A percentile compares a stretch with the other conserved stretches of the same genome.
Conservation (phyloP, 2,329 filamentous ascomycete genomes). For the Talaromyces sp. region DNA sequence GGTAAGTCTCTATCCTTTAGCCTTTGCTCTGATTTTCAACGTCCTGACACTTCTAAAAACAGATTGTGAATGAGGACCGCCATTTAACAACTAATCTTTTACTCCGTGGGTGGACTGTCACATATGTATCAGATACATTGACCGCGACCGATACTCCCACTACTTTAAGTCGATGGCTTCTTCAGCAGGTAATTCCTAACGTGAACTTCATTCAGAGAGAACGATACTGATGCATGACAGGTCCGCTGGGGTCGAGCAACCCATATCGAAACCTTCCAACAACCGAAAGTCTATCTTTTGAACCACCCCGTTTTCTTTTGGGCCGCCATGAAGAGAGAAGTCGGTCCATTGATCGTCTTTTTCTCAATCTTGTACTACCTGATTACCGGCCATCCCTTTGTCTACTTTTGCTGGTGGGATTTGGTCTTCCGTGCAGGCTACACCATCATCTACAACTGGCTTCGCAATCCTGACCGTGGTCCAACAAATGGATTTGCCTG, state of each 20-base stretch:
- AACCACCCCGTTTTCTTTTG: conserved; percentile 36
- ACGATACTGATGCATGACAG: conserved; percentile 21
- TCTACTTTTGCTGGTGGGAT: conserved; percentile 30
- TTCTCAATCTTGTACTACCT: conserved; percentile 31
- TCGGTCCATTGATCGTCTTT: conserved; percentile 29
- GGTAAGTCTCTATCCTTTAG: conserved; percentile 16
- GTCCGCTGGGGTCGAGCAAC: conserved; percentile 37
- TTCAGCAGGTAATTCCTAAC: conserved; percentile 23
- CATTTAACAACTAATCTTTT: conserved; percentile 38
- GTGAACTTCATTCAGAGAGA: background rate
- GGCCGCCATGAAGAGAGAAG: conserved; percentile 31
- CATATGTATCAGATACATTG: conserved; percentile 34
- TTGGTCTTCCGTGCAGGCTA: conserved; percentile 27
- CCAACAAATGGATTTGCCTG: conserved; percentile 21
- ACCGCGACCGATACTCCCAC: conserved; percentile 38
- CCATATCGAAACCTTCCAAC: conserved; percentile 37
- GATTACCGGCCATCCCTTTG: conserved; percentile 26
- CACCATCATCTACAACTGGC: conserved; percentile 30
- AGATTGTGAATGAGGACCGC: conserved; percentile 39
- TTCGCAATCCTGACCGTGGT: conserved; percentile 28
- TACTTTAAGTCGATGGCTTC: conserved; percentile 34
- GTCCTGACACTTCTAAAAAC: conserved; percentile 10
- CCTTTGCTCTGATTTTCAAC: background rate
- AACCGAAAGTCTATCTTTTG: conserved; percentile 34
- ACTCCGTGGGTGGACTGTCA: conserved; percentile 33